Evolutionary conservation across 176 grass and related monocot species (phyloP).

Genomic region (Olyra latifolia): DNA sequence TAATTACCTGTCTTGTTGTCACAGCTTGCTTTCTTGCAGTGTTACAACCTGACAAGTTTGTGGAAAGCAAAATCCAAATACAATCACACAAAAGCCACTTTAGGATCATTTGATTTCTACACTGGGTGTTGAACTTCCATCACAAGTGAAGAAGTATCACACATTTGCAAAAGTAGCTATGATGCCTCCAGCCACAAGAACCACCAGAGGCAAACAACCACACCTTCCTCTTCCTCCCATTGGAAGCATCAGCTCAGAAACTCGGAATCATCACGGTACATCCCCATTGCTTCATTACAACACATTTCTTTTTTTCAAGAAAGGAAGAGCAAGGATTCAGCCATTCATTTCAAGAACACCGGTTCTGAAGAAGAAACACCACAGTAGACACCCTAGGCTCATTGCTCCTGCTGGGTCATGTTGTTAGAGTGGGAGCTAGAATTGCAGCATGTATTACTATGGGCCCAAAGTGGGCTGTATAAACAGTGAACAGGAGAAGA

Average conservation of each 20-base stretch:
- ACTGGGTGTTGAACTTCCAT: not conserved
- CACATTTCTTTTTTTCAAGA: too few relatives aligned
- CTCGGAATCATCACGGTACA: constrained; percentile 10
- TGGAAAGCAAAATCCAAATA: not conserved
- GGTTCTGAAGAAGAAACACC: too few relatives aligned
- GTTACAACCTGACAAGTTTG: too few relatives aligned
- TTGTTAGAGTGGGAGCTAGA: too few relatives aligned
- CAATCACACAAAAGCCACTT: not conserved
- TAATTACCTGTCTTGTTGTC: not conserved
- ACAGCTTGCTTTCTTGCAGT: too few relatives aligned
- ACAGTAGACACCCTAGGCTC: too few relatives aligned
- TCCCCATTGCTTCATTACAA: not conserved
- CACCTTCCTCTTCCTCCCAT: not conserved
- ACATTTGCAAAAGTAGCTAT: not conserved
- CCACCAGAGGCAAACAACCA: not conserved
- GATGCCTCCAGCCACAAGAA: constrained; percentile 4
- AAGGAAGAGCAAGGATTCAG: too few relatives aligned
- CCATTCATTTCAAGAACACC: too few relatives aligned
- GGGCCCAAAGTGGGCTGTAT: too few relatives aligned
- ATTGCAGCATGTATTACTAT: too few relatives aligned
- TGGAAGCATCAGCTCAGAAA: not conserved
- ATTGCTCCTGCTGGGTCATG: not conserved
- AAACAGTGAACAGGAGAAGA: too few relatives aligned
- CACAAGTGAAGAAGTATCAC: too few relatives aligned
- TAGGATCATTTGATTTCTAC: not conserved